These are phyloP conservation scores for Lodderomyces beijingensis DNA, from an alignment of 1,139 yeast species.

Conservation along the genomic window DNA sequence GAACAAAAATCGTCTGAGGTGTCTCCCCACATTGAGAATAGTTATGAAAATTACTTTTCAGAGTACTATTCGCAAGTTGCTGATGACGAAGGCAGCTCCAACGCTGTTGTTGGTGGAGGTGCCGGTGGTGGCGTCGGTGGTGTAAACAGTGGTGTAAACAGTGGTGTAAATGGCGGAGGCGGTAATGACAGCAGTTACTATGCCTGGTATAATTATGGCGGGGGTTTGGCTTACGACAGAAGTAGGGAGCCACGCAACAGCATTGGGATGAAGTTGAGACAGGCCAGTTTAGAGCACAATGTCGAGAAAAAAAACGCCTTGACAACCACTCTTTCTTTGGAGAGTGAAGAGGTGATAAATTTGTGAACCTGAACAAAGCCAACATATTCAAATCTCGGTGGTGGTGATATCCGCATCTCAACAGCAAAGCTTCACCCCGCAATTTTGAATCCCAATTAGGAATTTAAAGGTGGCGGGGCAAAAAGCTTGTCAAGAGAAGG, in stretches of 20 bases:
- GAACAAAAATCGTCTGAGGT: neutral
- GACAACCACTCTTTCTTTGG: constrained; percentile 11
- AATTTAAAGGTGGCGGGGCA: no score
- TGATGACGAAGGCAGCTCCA: constrained; percentile 3
- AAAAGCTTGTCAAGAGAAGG: no score
- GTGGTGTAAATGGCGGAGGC: no score
- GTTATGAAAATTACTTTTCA: constrained; percentile 21
- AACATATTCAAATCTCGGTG: no score
- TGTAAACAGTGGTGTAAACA: neutral
- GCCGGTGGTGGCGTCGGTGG: no score
- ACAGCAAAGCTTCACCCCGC: no score
- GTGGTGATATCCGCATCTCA: no score
- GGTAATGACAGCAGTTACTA: neutral
- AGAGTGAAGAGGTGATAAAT: constrained; percentile 8
- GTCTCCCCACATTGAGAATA: constrained; percentile 12
- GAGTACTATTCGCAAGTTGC: constrained; percentile 6
- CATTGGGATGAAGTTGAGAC: neutral
- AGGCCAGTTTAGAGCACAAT: neutral
- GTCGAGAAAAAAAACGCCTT: constrained; percentile 7
- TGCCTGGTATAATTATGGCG: constrained; percentile 3
- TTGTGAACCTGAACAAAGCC: no score
- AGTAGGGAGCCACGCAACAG: constrained; percentile 1
- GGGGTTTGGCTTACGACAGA: neutral
- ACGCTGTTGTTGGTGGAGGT: no score
- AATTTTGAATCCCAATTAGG: no score